Evolutionary conservation across 768 basidiomycete species (phyloP), one percentile per base, ranked within the genome.

Genomic region (Lentinula aciculospora): DNA sequence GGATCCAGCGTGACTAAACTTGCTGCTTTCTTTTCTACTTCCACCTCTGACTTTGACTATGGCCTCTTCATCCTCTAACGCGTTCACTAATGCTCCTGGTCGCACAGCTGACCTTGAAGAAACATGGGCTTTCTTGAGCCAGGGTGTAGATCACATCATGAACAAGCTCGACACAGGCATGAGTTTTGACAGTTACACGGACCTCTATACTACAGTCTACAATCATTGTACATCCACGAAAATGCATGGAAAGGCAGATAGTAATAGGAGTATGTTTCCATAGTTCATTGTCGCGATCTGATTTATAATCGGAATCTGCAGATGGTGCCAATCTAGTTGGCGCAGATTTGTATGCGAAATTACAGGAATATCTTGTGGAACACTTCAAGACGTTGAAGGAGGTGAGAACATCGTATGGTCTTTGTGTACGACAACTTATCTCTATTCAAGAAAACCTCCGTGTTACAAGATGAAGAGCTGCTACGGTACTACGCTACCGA

Each of bases 281-380:
- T 61, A 64, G 61, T 56, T 62, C 57, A 19, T 29, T 21, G 34
- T n/a, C 17, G 40, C 17, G 25, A 53, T 39, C 51, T 53, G 31
- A 46, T 46, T 13, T 9, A 21, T 48, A 8, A 15, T 57, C 23
- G 7, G 48, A 27, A 8, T 46, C 6, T 4, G 17, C 67, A 90
- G 89, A 88, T 56, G 95, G 95, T 42, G 93, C 94, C 45, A 95
- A 94, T 74, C 70, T 98, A 72, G 96, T 97, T 89, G 96, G 96
- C 57, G 90, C 94, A 51, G 96, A 98, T 81, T 74, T 99, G 60
- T 99, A 99, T 71, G 91, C 93, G 69, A 90, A 94, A 70, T 82
- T 99, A 68, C 91, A 91, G 66, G 82, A 84, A 60, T 99, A 97
- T 78, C 93, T 98, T 69, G 81, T 87, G 29, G 73, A 76, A 0